Conservation (phyloP, 2,329 filamentous ascomycete genomes). For the Paracoccidioides brasiliensis region DNA sequence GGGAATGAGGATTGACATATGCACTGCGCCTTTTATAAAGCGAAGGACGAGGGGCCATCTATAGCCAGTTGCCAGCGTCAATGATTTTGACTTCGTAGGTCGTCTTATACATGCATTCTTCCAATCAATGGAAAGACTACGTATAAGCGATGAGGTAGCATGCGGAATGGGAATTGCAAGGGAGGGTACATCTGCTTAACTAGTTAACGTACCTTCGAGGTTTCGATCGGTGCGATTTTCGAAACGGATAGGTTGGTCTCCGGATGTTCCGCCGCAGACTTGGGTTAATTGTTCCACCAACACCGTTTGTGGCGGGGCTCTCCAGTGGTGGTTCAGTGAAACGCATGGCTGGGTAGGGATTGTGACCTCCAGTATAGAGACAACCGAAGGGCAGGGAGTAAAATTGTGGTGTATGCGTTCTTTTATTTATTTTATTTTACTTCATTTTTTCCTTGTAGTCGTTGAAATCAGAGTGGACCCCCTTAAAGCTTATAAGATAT, state of each 20-base stretch:
- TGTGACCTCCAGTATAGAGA: neutral
- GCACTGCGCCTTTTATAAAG: slow-evolving; percentile 52
- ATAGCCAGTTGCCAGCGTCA: neutral
- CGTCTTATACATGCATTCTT: neutral
- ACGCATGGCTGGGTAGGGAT: neutral
- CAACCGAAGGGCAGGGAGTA: too few species aligned
- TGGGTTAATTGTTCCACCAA: neutral
- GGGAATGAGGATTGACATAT: slow-evolving; percentile 44
- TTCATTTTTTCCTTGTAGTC: too few species aligned
- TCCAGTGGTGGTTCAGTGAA: neutral
- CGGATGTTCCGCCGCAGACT: slow-evolving; percentile 8
- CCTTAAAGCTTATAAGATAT: too few species aligned
- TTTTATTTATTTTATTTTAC: neutral
- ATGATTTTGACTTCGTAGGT: neutral
- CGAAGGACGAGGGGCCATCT: slow-evolving; percentile 52
- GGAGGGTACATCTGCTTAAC: neutral
- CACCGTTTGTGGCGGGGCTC: neutral
- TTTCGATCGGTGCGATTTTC: slow-evolving; percentile 14
- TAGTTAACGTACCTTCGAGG: slow-evolving; percentile 14
- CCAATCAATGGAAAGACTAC: neutral
- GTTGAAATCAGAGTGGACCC: too few species aligned
- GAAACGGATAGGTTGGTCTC: slow-evolving; percentile 11
- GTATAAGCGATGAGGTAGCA: neutral
- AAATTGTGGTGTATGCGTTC: neutral
- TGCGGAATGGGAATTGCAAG: neutral